phyloP scores from a whole-genome alignment of 2,329 filamentous ascomycete species.

The Juglanconis oblonga region DNA sequence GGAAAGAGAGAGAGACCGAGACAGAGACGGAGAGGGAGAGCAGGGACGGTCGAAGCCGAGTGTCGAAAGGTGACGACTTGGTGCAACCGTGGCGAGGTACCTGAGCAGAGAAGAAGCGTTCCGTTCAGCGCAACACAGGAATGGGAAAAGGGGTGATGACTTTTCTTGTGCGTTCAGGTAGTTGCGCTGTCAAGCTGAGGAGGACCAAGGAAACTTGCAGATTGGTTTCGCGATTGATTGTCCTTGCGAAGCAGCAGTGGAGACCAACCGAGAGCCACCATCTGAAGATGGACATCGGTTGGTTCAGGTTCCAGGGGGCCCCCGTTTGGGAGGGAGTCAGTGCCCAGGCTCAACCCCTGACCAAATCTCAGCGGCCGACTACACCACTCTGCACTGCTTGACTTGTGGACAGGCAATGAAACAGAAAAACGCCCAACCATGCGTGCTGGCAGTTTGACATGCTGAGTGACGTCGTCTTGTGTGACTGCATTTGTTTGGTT shows the following conservation, averaged over 20 bases:
- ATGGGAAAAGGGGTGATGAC: not conserved
- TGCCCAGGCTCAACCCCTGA: not conserved
- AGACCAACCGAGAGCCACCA: not conserved
- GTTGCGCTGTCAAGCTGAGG: not conserved
- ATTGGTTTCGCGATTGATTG: not conserved
- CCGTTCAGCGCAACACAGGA: not conserved
- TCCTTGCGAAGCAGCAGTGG: not conserved
- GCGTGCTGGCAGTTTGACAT: not conserved
- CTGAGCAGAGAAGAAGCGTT: not conserved
- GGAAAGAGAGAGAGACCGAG: not conserved
- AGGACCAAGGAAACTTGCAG: not conserved
- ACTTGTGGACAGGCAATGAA: not conserved
- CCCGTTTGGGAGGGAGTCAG: too few relatives aligned
- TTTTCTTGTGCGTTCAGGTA: not conserved
- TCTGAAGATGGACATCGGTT: not conserved
- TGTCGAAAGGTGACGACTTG: not conserved
- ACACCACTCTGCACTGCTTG: not conserved
- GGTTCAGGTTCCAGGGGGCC: not conserved
- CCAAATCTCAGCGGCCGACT: not conserved
- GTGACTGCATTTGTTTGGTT: too few relatives aligned
- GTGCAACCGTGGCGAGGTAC: not conserved
- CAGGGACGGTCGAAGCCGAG: not conserved
- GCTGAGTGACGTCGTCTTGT: not conserved
- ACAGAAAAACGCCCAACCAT: not conserved
- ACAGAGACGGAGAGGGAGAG: not conserved